phyloP scores from a whole-genome alignment of 352 stramenopile species.

The Globisporangium splendens region DNA sequence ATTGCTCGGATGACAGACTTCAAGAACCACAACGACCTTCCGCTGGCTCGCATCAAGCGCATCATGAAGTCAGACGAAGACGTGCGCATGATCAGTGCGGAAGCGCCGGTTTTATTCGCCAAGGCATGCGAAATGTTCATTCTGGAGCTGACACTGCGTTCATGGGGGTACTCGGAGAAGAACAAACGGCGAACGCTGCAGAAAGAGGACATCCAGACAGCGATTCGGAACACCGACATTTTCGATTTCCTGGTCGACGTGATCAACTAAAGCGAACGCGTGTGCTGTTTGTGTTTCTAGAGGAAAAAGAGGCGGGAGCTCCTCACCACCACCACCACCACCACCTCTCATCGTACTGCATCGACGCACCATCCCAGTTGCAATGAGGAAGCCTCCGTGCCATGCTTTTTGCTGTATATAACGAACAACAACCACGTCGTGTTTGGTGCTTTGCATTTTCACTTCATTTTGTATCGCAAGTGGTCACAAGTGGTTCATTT shows the following conservation, averaged over 20 bases:
- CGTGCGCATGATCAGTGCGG: conserved; percentile 92
- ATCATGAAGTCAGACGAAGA: conserved; percentile 96
- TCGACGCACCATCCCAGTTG: no score
- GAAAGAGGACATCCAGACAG: conserved; percentile 86
- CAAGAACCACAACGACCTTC: conserved; percentile 83
- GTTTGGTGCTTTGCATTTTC: no score
- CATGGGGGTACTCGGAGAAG: conserved; percentile 90
- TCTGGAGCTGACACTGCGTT: conserved; percentile 83
- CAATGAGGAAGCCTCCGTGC: no score
- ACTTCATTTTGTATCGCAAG: no score
- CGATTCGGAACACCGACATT: conserved; percentile 89
- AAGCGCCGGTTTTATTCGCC: conserved; percentile 90
- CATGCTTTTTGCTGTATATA: no score
- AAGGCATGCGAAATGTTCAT: conserved; percentile 95
- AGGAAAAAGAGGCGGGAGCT: no score
- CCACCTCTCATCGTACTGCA: no score
- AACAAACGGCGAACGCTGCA: conserved; percentile 92
- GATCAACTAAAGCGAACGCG: no score
- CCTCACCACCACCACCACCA: no score
- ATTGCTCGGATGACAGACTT: conserved; percentile 39
- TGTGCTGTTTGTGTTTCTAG: no score
- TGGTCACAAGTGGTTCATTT: no score
- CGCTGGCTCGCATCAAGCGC: conserved; percentile 93
- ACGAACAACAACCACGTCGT: no score
- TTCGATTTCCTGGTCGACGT: conserved; percentile 93